phyloP scores from a whole-genome alignment of 495 filamentous ascomycete species.

The Aspergillus nanangensis region DNA sequence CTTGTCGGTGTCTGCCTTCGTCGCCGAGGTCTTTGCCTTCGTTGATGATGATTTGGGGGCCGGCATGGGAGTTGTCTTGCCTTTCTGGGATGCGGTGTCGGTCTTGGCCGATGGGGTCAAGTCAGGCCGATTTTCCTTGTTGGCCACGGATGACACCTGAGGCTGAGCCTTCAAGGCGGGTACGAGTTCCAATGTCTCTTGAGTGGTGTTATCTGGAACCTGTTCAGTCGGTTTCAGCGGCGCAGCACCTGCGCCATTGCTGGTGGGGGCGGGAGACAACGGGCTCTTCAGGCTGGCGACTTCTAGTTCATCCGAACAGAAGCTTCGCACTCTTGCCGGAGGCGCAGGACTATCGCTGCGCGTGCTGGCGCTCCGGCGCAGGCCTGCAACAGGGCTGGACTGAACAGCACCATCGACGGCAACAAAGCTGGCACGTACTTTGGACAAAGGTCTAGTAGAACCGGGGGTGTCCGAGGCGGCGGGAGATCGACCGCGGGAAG shows the following conservation, averaged over 20 bases:
- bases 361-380: conserved; percentile 30
- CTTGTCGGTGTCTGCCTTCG: conserved; percentile 13
- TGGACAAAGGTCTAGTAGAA: conserved; percentile 61
- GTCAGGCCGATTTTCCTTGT: conserved; percentile 15
- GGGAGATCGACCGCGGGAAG: conserved; percentile 71
- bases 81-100: conserved; percentile 7
- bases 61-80: conserved; percentile 2
- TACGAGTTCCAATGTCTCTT: neutral
- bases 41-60: conserved; percentile 19
- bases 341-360: conserved; percentile 28
- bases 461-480: conserved; percentile 43
- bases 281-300: conserved; percentile 24
- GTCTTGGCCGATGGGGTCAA: conserved; percentile 1
- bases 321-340: conserved; percentile 27
- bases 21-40: conserved; percentile 22
- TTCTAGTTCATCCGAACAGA: conserved; percentile 30
- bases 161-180: neutral
- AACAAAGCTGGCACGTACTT: conserved; percentile 80
- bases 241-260: conserved; percentile 14
- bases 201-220: neutral
- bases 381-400: conserved; percentile 27
- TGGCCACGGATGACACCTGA: conserved; percentile 2
- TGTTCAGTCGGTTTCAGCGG: conserved; percentile 17
- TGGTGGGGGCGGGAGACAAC: conserved; percentile 23
- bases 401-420: conserved; percentile 56